A percentile compares a stretch with the other conserved stretches of the same genome.
These are phyloP conservation scores for Nemania bipapillata DNA, from an alignment of 2,329 filamentous ascomycete species.

Conservation along the genomic window DNA sequence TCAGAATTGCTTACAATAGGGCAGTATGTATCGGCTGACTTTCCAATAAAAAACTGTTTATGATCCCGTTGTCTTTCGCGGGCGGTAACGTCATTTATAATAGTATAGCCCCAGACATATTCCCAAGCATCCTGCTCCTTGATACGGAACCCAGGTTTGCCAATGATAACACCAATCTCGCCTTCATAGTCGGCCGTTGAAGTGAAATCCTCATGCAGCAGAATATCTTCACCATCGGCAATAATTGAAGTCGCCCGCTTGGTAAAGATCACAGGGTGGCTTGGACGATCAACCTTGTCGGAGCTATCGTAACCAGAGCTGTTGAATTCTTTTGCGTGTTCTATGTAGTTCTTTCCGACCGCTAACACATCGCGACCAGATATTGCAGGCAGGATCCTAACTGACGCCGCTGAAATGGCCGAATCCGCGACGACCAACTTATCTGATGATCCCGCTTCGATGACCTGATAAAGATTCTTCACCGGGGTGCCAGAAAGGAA, in stretches of 20 bases:
- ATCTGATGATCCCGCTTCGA: constrained; percentile 29
- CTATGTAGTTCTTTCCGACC: constrained; percentile 35
- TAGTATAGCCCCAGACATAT: constrained; percentile 36
- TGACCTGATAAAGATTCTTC: constrained; percentile 34
- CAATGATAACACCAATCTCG: constrained; percentile 37
- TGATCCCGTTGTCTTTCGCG: constrained; percentile 36
- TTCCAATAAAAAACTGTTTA: constrained; percentile 36
- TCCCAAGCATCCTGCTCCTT: constrained; percentile 29
- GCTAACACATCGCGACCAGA: constrained; percentile 33
- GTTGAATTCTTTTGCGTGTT: constrained; percentile 37
- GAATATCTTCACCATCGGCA: constrained; percentile 27
- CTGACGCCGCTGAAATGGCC: constrained; percentile 3
- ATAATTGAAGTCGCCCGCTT: constrained; percentile 35
- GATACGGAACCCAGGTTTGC: constrained; percentile 27
- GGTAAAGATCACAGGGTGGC: constrained; percentile 35
- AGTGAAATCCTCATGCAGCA: constrained; percentile 32
- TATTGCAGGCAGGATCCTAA: constrained; percentile 29
- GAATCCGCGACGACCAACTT: constrained; percentile 12
- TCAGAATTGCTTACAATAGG: constrained; percentile 27
- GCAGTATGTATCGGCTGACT: constrained; percentile 36
- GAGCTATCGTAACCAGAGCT: constrained; percentile 37
- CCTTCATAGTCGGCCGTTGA: constrained; percentile 35
- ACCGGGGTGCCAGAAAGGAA: constrained; percentile 31
- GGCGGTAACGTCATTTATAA: constrained; percentile 35
- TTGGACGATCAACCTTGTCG: constrained; percentile 34